Evolutionary conservation across 2,329 filamentous ascomycete genomes (phyloP), one percentile per base, ranked within the genome.

Genomic region (Fusarium protoensiforme): DNA sequence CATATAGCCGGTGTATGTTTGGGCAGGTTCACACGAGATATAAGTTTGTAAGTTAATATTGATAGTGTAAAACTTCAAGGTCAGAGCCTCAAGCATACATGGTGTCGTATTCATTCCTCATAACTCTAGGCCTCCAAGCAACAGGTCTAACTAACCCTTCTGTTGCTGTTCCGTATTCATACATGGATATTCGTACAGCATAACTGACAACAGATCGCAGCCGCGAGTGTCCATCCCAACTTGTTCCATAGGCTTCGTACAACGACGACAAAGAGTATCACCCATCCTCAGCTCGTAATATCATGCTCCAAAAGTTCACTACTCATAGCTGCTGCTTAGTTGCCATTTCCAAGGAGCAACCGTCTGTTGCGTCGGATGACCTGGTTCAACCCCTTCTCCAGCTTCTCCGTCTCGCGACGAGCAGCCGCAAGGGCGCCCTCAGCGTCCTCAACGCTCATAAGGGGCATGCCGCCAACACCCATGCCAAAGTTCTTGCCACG

Each of bases 401-500:
- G 79, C 76, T 85, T 87, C 72, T 92, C 90, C 8, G 88, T 88
- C 79, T 92, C 91, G 78, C 87, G 89, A 59, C 86, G 85, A 31
- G 88, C 87, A 39, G 85, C 80, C 24, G 79, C 75, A 48, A 89
- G 83, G 53, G 88, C 88, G 64, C 82, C 83, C 82, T 93, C 91
- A 2, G 90, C 88, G 67, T 93, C 92, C 70, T 91, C 87, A 3
- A 92, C 85, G 56, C 84, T 89, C 85, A 92, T 88, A 9, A 90
- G 81, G 7, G 87, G 86, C 70, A 89, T 88, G 66, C 84, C 86
- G 38, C 80, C 79, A 5, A 81, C 75, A 6, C 78, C 78, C 68
- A 77, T 78, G 16, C 75, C 75, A 63, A 75, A 73, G 24, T 78
- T 78, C 71, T 81, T 82, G 43, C 76, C 78, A 22, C 75, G 76